A percentile compares a stretch with the other conserved stretches of the same genome.
Evolutionary conservation across 1,139 yeast genomes (phyloP).

Genomic region (Saccharomyces pastorianus): DNA sequence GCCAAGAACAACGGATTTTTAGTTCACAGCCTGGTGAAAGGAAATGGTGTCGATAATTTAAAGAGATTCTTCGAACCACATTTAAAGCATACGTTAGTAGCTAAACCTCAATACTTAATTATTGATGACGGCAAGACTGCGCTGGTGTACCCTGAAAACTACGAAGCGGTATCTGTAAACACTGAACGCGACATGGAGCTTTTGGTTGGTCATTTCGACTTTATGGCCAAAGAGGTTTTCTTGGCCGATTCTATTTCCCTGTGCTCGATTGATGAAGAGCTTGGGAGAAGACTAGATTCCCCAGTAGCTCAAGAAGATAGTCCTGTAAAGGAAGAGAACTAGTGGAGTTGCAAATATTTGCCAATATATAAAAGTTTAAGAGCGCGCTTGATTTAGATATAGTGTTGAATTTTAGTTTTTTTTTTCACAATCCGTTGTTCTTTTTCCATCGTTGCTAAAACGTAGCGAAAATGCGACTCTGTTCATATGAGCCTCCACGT

Average conservation of each 20-base stretch:
- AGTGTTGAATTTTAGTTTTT: neutral
- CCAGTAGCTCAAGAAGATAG: constrained; percentile 2
- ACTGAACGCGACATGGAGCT: constrained; percentile 27
- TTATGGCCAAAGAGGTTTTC: constrained; percentile 17
- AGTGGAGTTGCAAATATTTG: neutral
- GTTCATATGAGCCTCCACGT: neutral
- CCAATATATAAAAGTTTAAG: neutral
- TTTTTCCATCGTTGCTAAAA: neutral
- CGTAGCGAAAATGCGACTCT: neutral
- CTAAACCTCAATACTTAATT: constrained; percentile 28
- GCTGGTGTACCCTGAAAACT: constrained; percentile 37
- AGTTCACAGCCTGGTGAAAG: constrained; percentile 47
- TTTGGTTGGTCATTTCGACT: constrained; percentile 20
- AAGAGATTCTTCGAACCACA: constrained; percentile 32
- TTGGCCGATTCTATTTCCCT: constrained; percentile 27
- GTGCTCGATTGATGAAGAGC: constrained; percentile 21
- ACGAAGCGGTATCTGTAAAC: constrained; percentile 20
- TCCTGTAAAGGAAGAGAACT: neutral
- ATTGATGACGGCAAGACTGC: constrained; percentile 39
- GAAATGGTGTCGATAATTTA: constrained; percentile 42
- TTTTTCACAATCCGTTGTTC: neutral
- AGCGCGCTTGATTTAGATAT: neutral
- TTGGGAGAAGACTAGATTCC: constrained; percentile 3
- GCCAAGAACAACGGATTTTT: constrained; percentile 42
- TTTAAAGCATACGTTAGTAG: constrained; percentile 25